A percentile compares a stretch with the other conserved stretches of the same genome.
Evolutionary conservation across 768 basidiomycete genomes (phyloP).

Genomic region (Amanita pseudoporphyria): DNA sequence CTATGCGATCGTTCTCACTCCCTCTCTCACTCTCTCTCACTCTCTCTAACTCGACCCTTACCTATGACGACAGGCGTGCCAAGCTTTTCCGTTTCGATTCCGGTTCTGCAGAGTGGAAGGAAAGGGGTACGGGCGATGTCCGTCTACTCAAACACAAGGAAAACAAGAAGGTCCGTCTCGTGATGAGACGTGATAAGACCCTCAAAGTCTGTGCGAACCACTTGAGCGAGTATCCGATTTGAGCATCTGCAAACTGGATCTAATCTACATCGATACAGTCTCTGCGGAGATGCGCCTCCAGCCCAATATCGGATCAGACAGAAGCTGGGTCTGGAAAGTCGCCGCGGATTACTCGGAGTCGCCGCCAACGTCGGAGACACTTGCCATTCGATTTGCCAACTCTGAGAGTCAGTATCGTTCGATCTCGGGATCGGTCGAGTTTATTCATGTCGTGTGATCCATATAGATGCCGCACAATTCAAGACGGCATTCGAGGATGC

Average conservation of each 20-base stretch:
- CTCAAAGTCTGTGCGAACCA: slow-evolving; percentile 99
- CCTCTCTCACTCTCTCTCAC: neutral
- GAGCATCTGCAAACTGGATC: neutral
- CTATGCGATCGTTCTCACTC: slow-evolving; percentile 26
- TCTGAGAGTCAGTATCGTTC: slow-evolving; percentile 64
- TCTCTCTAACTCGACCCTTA: slow-evolving; percentile 4
- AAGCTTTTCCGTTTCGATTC: slow-evolving; percentile 95
- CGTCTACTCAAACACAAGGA: slow-evolving; percentile 85
- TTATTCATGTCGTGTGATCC: slow-evolving; percentile 5
- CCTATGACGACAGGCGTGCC: slow-evolving; percentile 60
- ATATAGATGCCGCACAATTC: slow-evolving; percentile 74
- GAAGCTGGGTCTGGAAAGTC: slow-evolving; percentile 99
- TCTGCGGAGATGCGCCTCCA: slow-evolving; percentile 86
- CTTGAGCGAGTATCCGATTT: slow-evolving; percentile 51
- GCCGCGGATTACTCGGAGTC: slow-evolving; percentile 90
- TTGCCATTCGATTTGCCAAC: slow-evolving; percentile 98
- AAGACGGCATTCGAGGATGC: slow-evolving; percentile 84
- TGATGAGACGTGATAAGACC: slow-evolving; percentile 99
- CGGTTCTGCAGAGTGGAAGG: slow-evolving; percentile 86
- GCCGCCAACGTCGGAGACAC: slow-evolving; percentile 86
- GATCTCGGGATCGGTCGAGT: neutral
- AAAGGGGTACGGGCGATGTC: slow-evolving; percentile 94
- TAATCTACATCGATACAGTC: slow-evolving; percentile 41
- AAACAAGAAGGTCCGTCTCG: slow-evolving; percentile 86
- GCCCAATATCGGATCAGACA: slow-evolving; percentile 96